Evolutionary conservation across 2,329 filamentous ascomycete species (phyloP), one percentile per base, ranked within the genome.

Genomic region (Beauveria pseudobassiana): DNA sequence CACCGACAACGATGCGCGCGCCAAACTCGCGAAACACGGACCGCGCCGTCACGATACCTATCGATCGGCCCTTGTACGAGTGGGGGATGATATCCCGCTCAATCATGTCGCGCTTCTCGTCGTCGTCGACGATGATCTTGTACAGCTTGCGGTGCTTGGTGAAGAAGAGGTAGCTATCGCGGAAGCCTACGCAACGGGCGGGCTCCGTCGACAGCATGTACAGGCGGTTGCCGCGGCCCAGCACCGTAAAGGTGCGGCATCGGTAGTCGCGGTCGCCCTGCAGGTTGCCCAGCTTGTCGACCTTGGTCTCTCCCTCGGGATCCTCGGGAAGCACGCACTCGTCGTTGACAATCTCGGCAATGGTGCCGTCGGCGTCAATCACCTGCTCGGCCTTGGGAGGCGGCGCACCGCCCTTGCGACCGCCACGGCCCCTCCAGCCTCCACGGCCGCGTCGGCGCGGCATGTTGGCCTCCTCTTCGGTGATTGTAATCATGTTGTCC

Each of bases 121-220:
- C 89, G 66, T 99, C 95, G 69, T 93, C 92, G 62, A 98, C 91
- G 69, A 99, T 96, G 70, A 99, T 96, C 79, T 99, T 99, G 83
- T 92, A 95, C 16, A 99, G 87, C 70, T 92, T 88, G 72, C 90
- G 90, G 76, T 99, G 95, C 77, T 98, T 99, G 65, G 95, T 96
- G 80, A 99, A 99, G 82, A 99, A 97, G 28, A 99, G 85, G 72
- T 99, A 99, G 66, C 93, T 97, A 80, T 99, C 95, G 67, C 95
- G 85, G 81, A 99, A 99, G 18, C 95, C 95, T 61, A 96, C 93
- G 70, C 95, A 98, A 66, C 95, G 89, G 26, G 95, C 95, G 5
- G 95, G 96, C 72, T 99, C 95, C 5, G 95, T 99, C 3, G 95
- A 98, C 75, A 99, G 78, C 95, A 99, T 99, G 84, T 99, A 99